Evolutionary conservation across 225 moss, liverwort and hornwort genomes (phyloP).

Genomic region (Antitrichia curtipendula): DNA sequence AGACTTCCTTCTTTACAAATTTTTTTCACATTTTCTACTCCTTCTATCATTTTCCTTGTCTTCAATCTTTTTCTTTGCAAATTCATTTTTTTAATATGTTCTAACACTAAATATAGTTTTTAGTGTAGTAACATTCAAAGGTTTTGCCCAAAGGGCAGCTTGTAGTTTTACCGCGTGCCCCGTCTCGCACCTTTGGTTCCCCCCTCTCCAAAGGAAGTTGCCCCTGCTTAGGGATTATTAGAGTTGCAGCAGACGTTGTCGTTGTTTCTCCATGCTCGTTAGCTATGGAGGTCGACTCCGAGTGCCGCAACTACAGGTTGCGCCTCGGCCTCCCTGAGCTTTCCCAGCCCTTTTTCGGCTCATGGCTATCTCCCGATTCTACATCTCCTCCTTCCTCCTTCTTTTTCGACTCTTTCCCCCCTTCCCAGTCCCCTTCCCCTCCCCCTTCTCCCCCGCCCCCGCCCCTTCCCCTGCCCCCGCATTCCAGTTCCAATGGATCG

Average conservation of each 20-base stretch:
- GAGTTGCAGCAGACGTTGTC: background rate
- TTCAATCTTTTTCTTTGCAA: too few relatives aligned
- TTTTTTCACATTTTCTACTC: too few relatives aligned
- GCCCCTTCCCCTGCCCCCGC: background rate
- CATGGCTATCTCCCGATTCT: slow-evolving; percentile 40
- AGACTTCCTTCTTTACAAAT: too few relatives aligned
- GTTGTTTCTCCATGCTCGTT: background rate
- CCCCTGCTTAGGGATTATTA: background rate
- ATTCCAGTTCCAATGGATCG: slow-evolving; percentile 4
- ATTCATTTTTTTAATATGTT: too few relatives aligned
- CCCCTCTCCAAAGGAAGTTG: background rate
- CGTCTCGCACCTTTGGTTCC: background rate
- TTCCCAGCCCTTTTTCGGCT: slow-evolving; percentile 44
- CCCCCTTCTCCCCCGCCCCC: background rate
- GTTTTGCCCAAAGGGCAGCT: too few relatives aligned
- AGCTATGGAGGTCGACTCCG: slow-evolving; percentile 24
- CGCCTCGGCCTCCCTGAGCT: slow-evolving; percentile 63
- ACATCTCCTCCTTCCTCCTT: background rate
- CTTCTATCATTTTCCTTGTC: too few relatives aligned
- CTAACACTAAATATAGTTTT: too few relatives aligned
- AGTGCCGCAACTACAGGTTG: slow-evolving; percentile 42
- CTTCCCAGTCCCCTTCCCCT: background rate
- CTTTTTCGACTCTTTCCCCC: background rate
- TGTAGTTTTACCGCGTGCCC: background rate
- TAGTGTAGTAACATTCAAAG: background rate